Base-by-base conservation (phyloP, 2,329 filamentous ascomycete genomes). In the Xylaria sp. region DNA sequence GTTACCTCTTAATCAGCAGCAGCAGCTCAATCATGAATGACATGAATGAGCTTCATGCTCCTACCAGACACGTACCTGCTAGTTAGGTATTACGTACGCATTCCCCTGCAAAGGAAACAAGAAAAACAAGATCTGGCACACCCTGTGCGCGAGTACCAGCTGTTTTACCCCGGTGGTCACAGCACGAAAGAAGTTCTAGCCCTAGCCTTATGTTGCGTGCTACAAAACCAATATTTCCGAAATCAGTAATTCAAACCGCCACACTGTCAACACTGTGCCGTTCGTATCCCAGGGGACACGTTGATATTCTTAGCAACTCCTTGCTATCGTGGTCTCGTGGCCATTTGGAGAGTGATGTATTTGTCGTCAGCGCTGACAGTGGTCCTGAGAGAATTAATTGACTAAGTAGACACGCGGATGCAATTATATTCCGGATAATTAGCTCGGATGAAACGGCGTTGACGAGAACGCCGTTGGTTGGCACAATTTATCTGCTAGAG, bases 331-430 rank as follows among this genome's bases (percentile, higher is more conserved):
- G 41, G 20, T 45, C 41, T 45, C n/a, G 41, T 45, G 41, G 41
- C n/a, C 36, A 30, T 34, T 8, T 13, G 13, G 12, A 41, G n/a
- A 20, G 20, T 13, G 20, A 32, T 48, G 12, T 53, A n/a, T 55
- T 36, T 32, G 57, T 65, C 52, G 63, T 63, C 53, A 66, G 58
- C 53, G 20, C 55, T 66, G 63, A 68, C 62, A 52, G 50, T 36
- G 53, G n/a, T 57, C 28, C 18, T 25, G 36, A 53, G 30, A 32
- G 8, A 20, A 46, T 60, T 48, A 23, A 60, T 39, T 34, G n/a
- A 28, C 41, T 28, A 18, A 7, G 5, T 4, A n/a, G 7, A 8
- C 2, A 55, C 32, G 58, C 12, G 15, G 39, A 59, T 15, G 52
- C 39, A 4, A 30, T 43, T 15, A 34, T 23, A 56, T 58, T 43